Conservation (phyloP, 2,329 filamentous ascomycete species). For the Penicillium polonicum region DNA sequence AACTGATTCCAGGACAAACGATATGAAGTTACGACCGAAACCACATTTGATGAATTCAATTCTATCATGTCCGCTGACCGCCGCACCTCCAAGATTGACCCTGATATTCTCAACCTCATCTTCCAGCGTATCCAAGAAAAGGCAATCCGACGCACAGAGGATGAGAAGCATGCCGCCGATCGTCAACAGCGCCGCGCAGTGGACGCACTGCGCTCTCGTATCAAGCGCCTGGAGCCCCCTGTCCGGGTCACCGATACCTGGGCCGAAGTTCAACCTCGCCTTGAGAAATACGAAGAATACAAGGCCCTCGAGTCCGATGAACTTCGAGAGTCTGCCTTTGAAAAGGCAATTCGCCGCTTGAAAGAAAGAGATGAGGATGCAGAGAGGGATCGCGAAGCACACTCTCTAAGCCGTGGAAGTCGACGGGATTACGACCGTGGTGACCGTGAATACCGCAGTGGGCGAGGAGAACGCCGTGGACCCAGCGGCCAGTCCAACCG, state of each 20-base stretch:
- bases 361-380: conserved; percentile 84
- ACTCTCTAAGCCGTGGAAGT: conserved; percentile 45
- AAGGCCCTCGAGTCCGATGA: conserved; percentile 80
- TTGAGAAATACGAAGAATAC: conserved; percentile 82
- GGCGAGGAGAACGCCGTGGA: conserved; percentile 41
- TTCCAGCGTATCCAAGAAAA: conserved; percentile 89
- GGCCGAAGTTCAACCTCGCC: conserved; percentile 77
- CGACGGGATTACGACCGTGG: conserved; percentile 54
- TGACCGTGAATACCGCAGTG: conserved; percentile 59
- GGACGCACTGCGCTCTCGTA: conserved; percentile 77
- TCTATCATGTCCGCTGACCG: conserved; percentile 79
- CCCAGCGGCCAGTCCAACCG: conserved; percentile 65
- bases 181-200: conserved; percentile 80
- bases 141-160: conserved; percentile 75
- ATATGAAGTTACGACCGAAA: conserved; percentile 84
- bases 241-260: conserved; percentile 76
- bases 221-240: conserved; percentile 88
- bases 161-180: conserved; percentile 78
- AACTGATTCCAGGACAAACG: conserved; percentile 69
- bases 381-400: conserved; percentile 59
- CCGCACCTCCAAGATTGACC: conserved; percentile 82
- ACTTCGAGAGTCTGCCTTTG: conserved; percentile 77
- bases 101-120: conserved; percentile 74
- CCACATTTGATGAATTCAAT: conserved; percentile 84
- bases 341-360: conserved; percentile 86